Percentiles rank a stretch among this genome's conserved stretches.
Evolutionary conservation across 768 basidiomycete genomes (phyloP).

Genomic region (Rhodosporidiobolus odoratus): DNA sequence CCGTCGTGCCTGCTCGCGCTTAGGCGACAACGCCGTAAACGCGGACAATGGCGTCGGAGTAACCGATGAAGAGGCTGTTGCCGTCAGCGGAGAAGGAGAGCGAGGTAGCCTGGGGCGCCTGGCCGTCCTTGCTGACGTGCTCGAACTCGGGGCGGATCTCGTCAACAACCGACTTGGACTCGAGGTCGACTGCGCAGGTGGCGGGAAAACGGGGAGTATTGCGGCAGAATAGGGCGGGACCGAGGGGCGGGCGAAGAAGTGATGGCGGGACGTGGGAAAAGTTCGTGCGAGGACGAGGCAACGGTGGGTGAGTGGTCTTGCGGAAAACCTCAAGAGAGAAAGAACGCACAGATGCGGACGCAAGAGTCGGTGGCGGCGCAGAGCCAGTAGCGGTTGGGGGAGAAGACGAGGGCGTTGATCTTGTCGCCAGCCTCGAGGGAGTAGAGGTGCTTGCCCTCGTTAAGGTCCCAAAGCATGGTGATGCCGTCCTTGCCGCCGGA

Average conservation of each 20-base stretch:
- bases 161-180: constrained; percentile 73
- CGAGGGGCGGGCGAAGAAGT: too few species aligned
- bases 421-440: constrained; percentile 96
- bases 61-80: constrained; percentile 84
- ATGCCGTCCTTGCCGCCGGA: constrained; percentile 99
- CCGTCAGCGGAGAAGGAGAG: constrained; percentile 84
- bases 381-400: constrained; percentile 99
- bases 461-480: constrained; percentile 97
- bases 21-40: constrained; percentile 47
- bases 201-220: background rate
- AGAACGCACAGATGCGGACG: constrained; percentile 82
- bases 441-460: constrained; percentile 99
- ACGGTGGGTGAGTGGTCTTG: too few species aligned
- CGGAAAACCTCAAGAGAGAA: constrained; percentile 46
- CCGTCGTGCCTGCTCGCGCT: too few species aligned
- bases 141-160: constrained; percentile 95
- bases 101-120: constrained; percentile 60
- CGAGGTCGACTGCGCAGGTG: background rate
- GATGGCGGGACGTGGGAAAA: background rate
- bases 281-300: too few species aligned
- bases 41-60: constrained; percentile 37
- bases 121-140: constrained; percentile 60
- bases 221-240: background rate
- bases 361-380: constrained; percentile 96
- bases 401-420: constrained; percentile 99